phyloP scores from a whole-genome alignment of 2,329 filamentous ascomycete genomes.

The Zymoseptoria ardabiliae region DNA sequence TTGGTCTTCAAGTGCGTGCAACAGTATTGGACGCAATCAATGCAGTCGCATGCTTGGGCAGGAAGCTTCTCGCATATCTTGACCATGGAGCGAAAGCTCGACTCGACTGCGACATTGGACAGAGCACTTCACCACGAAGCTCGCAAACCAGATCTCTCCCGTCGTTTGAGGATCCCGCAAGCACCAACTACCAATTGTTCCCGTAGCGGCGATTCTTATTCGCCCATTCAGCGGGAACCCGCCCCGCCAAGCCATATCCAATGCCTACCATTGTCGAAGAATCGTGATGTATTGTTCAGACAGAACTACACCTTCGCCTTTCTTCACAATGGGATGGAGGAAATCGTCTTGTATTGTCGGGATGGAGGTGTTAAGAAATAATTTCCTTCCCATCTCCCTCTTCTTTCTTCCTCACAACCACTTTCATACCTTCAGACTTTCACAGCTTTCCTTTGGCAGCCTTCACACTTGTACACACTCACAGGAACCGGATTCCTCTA shows the following conservation, averaged over 20 bases:
- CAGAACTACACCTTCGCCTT: background rate
- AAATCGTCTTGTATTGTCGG: background rate
- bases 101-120: background rate
- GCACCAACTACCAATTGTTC: background rate
- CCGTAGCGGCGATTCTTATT: background rate
- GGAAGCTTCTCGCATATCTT: background rate
- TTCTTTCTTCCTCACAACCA: background rate
- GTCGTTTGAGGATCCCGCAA: background rate
- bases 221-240: background rate
- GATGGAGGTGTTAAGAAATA: background rate
- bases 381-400: background rate
- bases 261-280: background rate
- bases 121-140: background rate
- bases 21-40: background rate
- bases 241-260: background rate
- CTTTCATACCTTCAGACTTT: background rate
- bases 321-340: background rate
- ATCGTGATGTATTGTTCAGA: background rate
- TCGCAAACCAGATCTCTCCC: background rate
- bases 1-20: too few relatives aligned
- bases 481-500: background rate
- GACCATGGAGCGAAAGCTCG: background rate
- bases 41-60: background rate
- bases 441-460: background rate
- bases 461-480: background rate